Percentiles rank a stretch among this genome's conserved stretches.
These are phyloP conservation scores for Logfia minima DNA, from an alignment of 129 eudicot species.

Conservation along the genomic window DNA sequence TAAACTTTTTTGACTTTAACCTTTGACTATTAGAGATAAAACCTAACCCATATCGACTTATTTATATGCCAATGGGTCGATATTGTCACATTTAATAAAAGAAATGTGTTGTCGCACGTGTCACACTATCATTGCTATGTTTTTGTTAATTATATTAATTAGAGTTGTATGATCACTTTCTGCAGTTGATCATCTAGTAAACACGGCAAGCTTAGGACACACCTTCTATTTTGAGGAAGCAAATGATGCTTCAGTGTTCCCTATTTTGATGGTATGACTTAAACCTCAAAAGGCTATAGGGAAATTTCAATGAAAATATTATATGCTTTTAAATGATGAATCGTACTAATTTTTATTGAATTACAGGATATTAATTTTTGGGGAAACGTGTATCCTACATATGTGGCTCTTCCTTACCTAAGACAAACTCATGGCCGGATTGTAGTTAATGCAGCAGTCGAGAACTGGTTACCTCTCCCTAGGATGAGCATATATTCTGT, in stretches of 20 bases:
- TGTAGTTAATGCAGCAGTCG: constrained; percentile 87
- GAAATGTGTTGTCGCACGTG: neutral
- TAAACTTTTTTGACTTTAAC: too few relatives aligned
- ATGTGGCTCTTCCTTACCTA: constrained; percentile 85
- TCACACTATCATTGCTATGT: too few relatives aligned
- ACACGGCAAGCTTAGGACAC: constrained; percentile 90
- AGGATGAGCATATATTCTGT: constrained; percentile 94
- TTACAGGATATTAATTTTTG: constrained; percentile 92
- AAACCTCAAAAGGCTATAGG: neutral
- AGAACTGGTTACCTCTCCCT: constrained; percentile 97
- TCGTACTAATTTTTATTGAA: neutral
- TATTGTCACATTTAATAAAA: neutral
- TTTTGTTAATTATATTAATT: neutral
- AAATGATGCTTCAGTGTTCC: constrained; percentile 69
- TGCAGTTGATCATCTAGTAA: constrained; percentile 95
- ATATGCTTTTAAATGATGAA: neutral
- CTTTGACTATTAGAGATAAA: neutral
- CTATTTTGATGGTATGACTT: constrained; percentile 72
- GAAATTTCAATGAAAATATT: neutral
- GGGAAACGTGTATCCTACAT: constrained; percentile 97
- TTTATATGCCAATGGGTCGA: neutral
- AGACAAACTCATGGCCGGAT: constrained; percentile 62
- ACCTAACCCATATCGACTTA: neutral
- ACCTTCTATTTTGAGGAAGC: constrained; percentile 98
- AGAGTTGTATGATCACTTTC: neutral